Base-by-base conservation (phyloP, 2,329 filamentous ascomycete genomes). In the Verticillium albo-atrum region DNA sequence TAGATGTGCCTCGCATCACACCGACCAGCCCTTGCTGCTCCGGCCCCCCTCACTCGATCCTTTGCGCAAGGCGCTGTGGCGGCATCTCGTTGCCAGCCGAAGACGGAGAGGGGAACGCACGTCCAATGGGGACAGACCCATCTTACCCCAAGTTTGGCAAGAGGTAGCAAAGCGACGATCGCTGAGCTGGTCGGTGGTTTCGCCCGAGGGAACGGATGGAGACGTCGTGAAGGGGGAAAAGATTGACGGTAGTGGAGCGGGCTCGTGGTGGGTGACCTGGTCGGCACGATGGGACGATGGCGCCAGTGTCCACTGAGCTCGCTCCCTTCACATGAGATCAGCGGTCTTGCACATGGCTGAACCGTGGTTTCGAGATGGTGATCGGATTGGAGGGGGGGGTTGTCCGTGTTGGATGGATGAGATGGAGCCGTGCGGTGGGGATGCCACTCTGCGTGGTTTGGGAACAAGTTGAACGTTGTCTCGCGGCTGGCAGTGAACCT, bases 341-440 rank as follows among this genome's bases (percentile, higher is more conserved):
- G 54, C 54, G 32, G 20, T 30, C 7, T 15, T 20, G 54, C 54
- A 56, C 54, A 56, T 56, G 54, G 54, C 54, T 37, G 54, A 42
- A 17, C 54, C 54, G 54, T 56, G 54, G 54, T 56, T 25, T 54
- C 54, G 32, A 55, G 54, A 55, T 27, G 54, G 15, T 53, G 51
- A 30, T 53, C 51, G 51, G 25, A 30, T 20, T 28, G 20, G 37
- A 23, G 12, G 26, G n/a, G 10, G 17, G 26, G 14, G n/a, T 54
- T 32, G 15, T 5, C 26, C 52, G 52, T 14, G n/a, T 12, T n/a
- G 27, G 28, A 54, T 32, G 9, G 27, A 23, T 20, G 26, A 34
- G 10, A 53, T 14, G 52, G 27, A 54, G 28, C 12, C 30, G 27
- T 3, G 42, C 10, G 42, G 42, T 50, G 42, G 42, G 20, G 42